Base-by-base conservation (phyloP, 1,139 yeast species). In the Pichia kudriavzevii region DNA sequence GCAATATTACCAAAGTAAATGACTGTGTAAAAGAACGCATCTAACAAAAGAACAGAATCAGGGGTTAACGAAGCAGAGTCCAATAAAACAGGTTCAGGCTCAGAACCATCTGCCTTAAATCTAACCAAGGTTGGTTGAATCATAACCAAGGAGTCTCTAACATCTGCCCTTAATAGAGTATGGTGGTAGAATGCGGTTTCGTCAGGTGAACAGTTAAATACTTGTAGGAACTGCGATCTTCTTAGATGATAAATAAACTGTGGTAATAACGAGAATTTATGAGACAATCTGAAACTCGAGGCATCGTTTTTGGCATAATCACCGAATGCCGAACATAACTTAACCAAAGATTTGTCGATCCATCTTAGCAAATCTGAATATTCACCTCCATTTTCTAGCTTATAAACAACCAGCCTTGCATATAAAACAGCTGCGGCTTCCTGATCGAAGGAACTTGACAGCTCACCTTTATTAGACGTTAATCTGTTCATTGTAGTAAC, bases 171-270 rank as follows among this genome's bases (percentile, higher is more conserved):
- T 53, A 85, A 73, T 56, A 91, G 73, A 26, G 87, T 84, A 60
- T 91, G 97, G 58, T 96, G 79, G 64, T 88, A 88, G 60, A 87
- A 91, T 25, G 97, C 96, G 35, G 98, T 88, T 67, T 91, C 98
- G 66, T 91, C 98, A 1, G 98, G 98, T 14, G 97, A 88, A 62
- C 91, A 88, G 63, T 91, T 91, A 68, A 91, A 91, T 36, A 88
- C 96, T 60, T 88, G 95, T 58, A 91, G 69, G 61, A 91, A 91
- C 63, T 88, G 97, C 2, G 96, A 85, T 63, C 98, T 79, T 66
- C 98, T 81, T 64, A 91, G 72, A 59, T 91, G 94, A 63, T 84
- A 91, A 66, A 91, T 84, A 56, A 91, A 91, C 63, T 91, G 97
- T 30, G 98, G 98, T 57, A 84, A 83, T 57, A 87, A 64, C 18